Evolutionary conservation across 2,329 filamentous ascomycete genomes (phyloP).

Genomic region (Fusarium graminum): DNA sequence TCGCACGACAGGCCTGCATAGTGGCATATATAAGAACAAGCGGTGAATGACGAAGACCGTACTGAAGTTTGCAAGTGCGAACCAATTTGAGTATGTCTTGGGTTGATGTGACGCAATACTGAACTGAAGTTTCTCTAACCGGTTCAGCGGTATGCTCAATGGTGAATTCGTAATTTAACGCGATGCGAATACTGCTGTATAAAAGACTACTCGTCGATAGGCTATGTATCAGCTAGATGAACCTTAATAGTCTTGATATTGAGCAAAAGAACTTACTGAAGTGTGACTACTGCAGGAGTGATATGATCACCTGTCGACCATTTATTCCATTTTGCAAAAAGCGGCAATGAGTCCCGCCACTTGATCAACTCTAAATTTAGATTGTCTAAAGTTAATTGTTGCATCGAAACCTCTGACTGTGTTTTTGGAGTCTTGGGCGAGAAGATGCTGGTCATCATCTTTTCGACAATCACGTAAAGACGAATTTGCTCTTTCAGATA

Average conservation of each 20-base stretch:
- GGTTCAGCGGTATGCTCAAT: not conserved
- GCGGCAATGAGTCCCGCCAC: not conserved
- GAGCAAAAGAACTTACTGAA: not conserved
- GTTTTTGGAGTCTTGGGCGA: conserved; percentile 6
- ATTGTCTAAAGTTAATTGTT: not conserved
- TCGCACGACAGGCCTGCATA: not conserved
- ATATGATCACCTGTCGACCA: not conserved
- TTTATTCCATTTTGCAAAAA: conserved; percentile 6
- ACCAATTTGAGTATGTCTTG: conserved; percentile 7
- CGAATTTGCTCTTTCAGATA: conserved; percentile 18
- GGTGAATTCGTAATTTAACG: conserved; percentile 4
- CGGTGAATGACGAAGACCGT: conserved; percentile 6
- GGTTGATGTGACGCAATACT: not conserved
- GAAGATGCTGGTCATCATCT: conserved; percentile 12
- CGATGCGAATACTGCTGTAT: conserved; percentile 4
- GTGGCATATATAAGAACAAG: conserved; percentile 13
- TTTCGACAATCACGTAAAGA: conserved; percentile 3
- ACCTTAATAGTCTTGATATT: not conserved
- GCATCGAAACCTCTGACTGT: not conserved
- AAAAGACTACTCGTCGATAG: not conserved
- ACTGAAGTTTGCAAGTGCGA: conserved; percentile 9
- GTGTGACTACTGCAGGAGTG: not conserved
- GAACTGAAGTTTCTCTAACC: not conserved
- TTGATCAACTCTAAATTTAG: conserved; percentile 5
- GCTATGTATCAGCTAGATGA: rapidly evolving